Evolutionary conservation across 2,329 filamentous ascomycete species (phyloP), one percentile per base, ranked within the genome.

Genomic region (Stagonosporopsis cucurbitacearum): DNA sequence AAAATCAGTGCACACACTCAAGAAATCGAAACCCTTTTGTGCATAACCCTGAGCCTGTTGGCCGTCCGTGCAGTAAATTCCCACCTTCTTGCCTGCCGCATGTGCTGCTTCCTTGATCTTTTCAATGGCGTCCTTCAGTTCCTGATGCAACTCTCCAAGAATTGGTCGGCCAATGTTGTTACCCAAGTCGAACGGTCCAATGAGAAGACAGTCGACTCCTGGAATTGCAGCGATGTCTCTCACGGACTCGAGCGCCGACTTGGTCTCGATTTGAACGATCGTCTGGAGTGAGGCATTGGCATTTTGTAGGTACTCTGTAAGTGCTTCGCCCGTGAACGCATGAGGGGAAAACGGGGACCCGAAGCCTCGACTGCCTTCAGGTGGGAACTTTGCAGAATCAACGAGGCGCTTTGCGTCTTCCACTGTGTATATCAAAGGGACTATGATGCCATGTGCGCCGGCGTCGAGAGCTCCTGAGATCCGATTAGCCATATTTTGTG

Each of bases 391-490:
- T 26, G 81, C 78, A 19, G 79, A 79, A 36, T 77, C 71, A 15
- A 84, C 82, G 25, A 86, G 74, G 23, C 73, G 78, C 60, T 75
- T 76, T 5, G 82, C 83, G 60, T 86, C 82, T 20, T 83, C 81
- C 11, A 79, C 78, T 0, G 78, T 82, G 59, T 82, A 78, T 30
- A 84, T 75, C 5, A 84, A 69, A 4, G 82, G 83, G 4, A 84
- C 82, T 25, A 86, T 74, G 32, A 87, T 79, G 28, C 83, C 84
- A 66, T 87, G 84, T 7, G 84, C 84, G 33, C 84, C 84, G 40
- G 82, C 75, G 62, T 87, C 85, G 33, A 87, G 77, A 11, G 84
- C 84, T 46, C 79, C 78, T 80, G 49, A 7, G 20, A 12, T 11
- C 13, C 13, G 22, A 9, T 42, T 11, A 42, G 39, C 23, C 6